phyloP scores from a whole-genome alignment of 805 yeast genomes.

The Citeromyces matritensis region DNA sequence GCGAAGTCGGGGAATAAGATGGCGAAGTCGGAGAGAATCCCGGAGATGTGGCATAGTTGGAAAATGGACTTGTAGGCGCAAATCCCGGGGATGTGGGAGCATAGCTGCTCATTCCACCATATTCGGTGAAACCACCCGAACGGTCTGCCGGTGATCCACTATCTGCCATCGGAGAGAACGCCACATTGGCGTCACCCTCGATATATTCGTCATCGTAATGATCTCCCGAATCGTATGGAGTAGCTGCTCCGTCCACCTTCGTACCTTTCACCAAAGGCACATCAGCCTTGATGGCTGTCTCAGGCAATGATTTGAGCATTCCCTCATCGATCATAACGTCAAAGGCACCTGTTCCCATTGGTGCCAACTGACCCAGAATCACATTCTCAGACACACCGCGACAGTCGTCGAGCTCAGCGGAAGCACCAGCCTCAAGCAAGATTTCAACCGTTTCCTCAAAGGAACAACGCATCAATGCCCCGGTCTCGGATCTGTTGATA shows the following conservation, averaged over 20 bases:
- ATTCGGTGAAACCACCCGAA: constrained; percentile 78
- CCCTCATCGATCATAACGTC: constrained; percentile 91
- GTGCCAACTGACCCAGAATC: constrained; percentile 96
- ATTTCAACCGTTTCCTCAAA: constrained; percentile 99
- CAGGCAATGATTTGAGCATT: constrained; percentile 51
- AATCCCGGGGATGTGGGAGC: constrained; percentile 36
- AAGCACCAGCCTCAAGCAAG: constrained; percentile 92
- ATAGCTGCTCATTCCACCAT: constrained; percentile 46
- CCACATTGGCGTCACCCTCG: constrained; percentile 53
- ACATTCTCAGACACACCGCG: constrained; percentile 98
- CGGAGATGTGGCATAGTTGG: constrained; percentile 35
- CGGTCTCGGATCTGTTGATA: constrained; percentile 96
- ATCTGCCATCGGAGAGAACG: constrained; percentile 86
- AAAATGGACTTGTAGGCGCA: constrained; percentile 29
- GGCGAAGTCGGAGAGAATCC: constrained; percentile 37
- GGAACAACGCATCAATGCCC: constrained; percentile 98
- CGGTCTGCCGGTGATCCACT: constrained; percentile 68
- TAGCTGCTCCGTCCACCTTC: constrained; percentile 67
- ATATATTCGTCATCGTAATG: constrained; percentile 51
- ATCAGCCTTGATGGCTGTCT: constrained; percentile 14
- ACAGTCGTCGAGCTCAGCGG: constrained; percentile 96
- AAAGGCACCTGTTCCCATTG: constrained; percentile 96
- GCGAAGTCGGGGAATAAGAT: constrained; percentile 39
- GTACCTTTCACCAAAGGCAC: constrained; percentile 23
- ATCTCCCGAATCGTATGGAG: constrained; percentile 69